Conservation (phyloP, 345 rosid genomes). For the Bruguiera parviflora region DNA sequence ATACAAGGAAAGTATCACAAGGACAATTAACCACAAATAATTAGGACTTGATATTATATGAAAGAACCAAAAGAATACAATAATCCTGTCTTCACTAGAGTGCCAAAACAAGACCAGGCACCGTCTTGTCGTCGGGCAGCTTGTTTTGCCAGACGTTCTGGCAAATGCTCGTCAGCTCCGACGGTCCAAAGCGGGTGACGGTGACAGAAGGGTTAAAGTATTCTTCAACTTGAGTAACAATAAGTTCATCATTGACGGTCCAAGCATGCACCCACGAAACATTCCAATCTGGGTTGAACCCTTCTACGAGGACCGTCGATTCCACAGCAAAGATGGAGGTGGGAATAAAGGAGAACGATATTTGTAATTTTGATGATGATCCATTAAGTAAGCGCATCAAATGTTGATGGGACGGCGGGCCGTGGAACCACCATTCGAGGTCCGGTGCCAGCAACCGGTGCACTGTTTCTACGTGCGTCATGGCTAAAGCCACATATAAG, state of each 20-base stretch:
- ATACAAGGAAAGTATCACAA: no score
- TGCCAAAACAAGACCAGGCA: constrained; percentile 26
- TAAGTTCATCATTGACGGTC: constrained; percentile 23
- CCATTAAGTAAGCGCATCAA: constrained; percentile 31
- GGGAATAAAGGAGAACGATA: constrained; percentile 22
- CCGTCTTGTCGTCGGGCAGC: constrained; percentile 18
- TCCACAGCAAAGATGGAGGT: constrained; percentile 17
- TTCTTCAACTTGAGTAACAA: constrained; percentile 28
- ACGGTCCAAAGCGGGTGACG: constrained; percentile 18
- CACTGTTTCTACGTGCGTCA: constrained; percentile 19
- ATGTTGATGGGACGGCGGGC: constrained; percentile 32
- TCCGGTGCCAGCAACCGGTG: constrained; percentile 22
- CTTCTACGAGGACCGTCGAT: constrained; percentile 29
- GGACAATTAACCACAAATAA: no score
- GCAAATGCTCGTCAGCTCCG: background rate
- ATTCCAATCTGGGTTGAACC: constrained; percentile 6
- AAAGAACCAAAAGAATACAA: no score
- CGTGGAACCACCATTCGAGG: constrained; percentile 43
- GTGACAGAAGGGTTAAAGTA: constrained; percentile 30
- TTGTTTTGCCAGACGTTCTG: constrained; percentile 29
- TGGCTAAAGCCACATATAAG: constrained; percentile 28
- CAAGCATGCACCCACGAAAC: constrained; percentile 37
- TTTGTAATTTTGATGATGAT: background rate
- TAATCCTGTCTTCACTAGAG: constrained; percentile 1
- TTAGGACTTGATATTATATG: no score